Evolutionary conservation across 2,329 filamentous ascomycete species (phyloP).

Genomic region (Dactylella cylindrospora): DNA sequence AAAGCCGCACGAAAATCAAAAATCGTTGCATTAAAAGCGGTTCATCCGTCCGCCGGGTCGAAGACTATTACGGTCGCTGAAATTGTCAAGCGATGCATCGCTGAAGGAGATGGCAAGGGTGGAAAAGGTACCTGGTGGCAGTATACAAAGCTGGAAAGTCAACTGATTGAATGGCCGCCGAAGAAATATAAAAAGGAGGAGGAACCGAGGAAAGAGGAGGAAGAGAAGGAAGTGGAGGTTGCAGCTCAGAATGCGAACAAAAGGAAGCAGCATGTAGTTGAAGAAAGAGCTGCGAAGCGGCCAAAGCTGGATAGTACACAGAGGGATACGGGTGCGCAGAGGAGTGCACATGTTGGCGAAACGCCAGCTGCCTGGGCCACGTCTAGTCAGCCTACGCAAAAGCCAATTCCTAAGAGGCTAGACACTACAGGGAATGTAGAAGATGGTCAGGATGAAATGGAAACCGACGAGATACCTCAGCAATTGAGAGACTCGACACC

Average conservation of each 20-base stretch:
- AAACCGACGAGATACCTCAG: conserved; percentile 8
- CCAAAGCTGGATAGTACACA: conserved; percentile 12
- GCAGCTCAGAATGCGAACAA: conserved; percentile 19
- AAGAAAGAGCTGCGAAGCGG: conserved; percentile 26
- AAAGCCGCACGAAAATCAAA: conserved; percentile 8
- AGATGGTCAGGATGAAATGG: conserved; percentile 8
- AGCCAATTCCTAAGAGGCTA: neutral
- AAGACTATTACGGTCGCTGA: conserved; percentile 35
- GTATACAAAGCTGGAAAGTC: conserved; percentile 33
- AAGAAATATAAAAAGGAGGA: conserved; percentile 6
- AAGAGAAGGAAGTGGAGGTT: no score
- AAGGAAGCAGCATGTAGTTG: conserved; percentile 17
- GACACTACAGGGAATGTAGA: neutral
- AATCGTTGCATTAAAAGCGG: conserved; percentile 22
- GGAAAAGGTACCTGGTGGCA: conserved; percentile 20
- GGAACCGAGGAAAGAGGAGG: neutral
- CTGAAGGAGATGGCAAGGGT: neutral
- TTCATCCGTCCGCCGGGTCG: conserved; percentile 26
- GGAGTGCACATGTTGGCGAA: no score
- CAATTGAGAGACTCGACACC: neutral
- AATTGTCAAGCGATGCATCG: conserved; percentile 32
- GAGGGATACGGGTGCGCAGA: no score
- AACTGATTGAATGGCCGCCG: conserved; percentile 27
- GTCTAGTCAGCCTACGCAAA: conserved; percentile 1
- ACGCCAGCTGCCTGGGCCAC: no score